These are phyloP conservation scores for Cladosporium sp. DNA, from an alignment of 2,329 filamentous ascomycete genomes.

Conservation along the genomic window DNA sequence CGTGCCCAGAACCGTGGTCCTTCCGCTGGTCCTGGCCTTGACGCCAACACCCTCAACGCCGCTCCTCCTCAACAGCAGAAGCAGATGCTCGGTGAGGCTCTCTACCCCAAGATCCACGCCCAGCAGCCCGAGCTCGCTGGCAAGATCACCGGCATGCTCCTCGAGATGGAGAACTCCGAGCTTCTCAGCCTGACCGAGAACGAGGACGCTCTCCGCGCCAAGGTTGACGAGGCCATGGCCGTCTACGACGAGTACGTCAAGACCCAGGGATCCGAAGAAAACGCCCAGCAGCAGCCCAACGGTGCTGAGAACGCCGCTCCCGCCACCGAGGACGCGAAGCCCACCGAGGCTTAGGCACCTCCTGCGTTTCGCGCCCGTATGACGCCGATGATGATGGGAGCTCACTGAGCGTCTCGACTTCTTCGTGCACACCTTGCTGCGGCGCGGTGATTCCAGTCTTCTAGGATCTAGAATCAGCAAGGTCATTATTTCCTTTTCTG, in stretches of 20 bases:
- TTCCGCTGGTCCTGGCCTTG: constrained; percentile 39
- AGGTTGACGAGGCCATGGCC: constrained; percentile 95
- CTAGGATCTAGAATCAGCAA: constrained; percentile 9
- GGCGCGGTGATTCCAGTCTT: not conserved
- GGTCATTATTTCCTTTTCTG: constrained; percentile 18
- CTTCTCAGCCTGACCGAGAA: constrained; percentile 93
- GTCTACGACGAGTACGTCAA: constrained; percentile 99
- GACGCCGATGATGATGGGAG: constrained; percentile 11
- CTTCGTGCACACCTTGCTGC: not conserved
- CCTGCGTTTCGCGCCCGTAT: constrained; percentile 14
- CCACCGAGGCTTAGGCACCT: constrained; percentile 35
- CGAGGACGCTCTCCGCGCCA: constrained; percentile 82
- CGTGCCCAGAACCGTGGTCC: constrained; percentile 40
- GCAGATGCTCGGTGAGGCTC: constrained; percentile 95
- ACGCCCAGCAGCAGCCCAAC: constrained; percentile 31
- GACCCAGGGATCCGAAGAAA: constrained; percentile 61
- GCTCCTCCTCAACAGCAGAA: constrained; percentile 80
- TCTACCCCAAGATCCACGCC: constrained; percentile 97
- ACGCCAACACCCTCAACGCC: constrained; percentile 53
- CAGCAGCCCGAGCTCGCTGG: constrained; percentile 94
- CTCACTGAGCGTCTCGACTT: not conserved
- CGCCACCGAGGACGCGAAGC: constrained; percentile 36
- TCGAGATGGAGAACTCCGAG: constrained; percentile 98
- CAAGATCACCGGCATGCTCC: constrained; percentile 99
- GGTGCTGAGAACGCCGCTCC: constrained; percentile 40